A percentile compares a stretch with the other conserved stretches of the same genome.
Evolutionary conservation across 2,329 filamentous ascomycete species (phyloP).

Genomic region (Fusarium dimerum): DNA sequence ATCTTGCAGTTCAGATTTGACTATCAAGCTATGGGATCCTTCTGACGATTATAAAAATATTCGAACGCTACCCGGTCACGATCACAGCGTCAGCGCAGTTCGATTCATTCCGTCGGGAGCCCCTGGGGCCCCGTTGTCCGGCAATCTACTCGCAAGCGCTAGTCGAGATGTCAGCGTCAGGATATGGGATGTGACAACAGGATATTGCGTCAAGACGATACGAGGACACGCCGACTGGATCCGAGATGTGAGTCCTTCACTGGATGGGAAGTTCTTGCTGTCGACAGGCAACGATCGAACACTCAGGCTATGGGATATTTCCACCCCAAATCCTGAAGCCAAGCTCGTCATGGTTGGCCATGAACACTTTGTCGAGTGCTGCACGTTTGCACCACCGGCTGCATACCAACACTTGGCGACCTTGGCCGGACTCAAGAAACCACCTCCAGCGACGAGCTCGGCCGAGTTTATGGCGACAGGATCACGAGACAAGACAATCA

Average conservation of each 20-base stretch:
- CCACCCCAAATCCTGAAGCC: slow-evolving; percentile 62
- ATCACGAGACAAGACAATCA: slow-evolving; percentile 86
- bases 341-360: slow-evolving; percentile 83
- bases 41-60: slow-evolving; percentile 94
- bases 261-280: slow-evolving; percentile 80
- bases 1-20: slow-evolving; percentile 84
- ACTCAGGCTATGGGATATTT: slow-evolving; percentile 82
- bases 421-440: slow-evolving; percentile 80
- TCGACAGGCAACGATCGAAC: slow-evolving; percentile 84
- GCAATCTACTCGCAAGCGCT: slow-evolving; percentile 83
- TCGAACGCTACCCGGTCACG: slow-evolving; percentile 84
- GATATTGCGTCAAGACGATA: slow-evolving; percentile 90
- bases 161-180: slow-evolving; percentile 82
- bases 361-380: slow-evolving; percentile 84
- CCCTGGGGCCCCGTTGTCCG: slow-evolving; percentile 74
- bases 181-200: slow-evolving; percentile 92
- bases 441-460: slow-evolving; percentile 70
- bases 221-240: slow-evolving; percentile 88
- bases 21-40: slow-evolving; percentile 94
- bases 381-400: slow-evolving; percentile 78
- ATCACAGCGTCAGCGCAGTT: slow-evolving; percentile 87
- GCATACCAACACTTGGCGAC: slow-evolving; percentile 76
- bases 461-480: slow-evolving; percentile 91
- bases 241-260: slow-evolving; percentile 79
- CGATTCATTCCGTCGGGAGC: slow-evolving; percentile 85